These are phyloP conservation scores for Pichia kudriavzevii DNA, from an alignment of 1,139 yeast genomes.

Conservation along the genomic window DNA sequence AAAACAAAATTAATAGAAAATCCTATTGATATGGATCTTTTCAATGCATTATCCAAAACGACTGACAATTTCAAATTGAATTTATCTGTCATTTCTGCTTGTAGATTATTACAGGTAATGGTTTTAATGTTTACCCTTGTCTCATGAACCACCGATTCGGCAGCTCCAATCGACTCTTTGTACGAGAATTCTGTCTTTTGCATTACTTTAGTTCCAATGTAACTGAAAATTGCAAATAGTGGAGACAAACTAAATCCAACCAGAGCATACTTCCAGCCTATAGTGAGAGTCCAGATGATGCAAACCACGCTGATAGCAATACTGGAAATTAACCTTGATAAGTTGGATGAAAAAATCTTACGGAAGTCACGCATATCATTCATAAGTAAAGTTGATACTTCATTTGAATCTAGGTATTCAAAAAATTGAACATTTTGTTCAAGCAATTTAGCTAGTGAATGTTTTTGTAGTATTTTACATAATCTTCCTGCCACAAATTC, in stretches of 20 bases:
- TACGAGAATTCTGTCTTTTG: slow-evolving; percentile 52
- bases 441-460: slow-evolving; percentile 41
- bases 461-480: slow-evolving; percentile 49
- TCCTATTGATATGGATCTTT: slow-evolving; percentile 51
- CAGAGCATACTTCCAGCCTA: slow-evolving; percentile 84
- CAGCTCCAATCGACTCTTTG: slow-evolving; percentile 45
- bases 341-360: slow-evolving; percentile 50
- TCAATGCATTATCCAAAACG: slow-evolving; percentile 32
- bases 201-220: slow-evolving; percentile 44
- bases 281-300: slow-evolving; percentile 62
- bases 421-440: slow-evolving; percentile 54
- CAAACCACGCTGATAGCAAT: slow-evolving; percentile 52
- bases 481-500: slow-evolving; percentile 62
- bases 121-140: slow-evolving; percentile 55
- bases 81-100: slow-evolving; percentile 36
- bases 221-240: slow-evolving; percentile 43
- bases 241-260: slow-evolving; percentile 77
- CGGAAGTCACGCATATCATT: slow-evolving; percentile 79
- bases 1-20: slow-evolving; percentile 49
- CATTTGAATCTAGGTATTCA: slow-evolving; percentile 40
- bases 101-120: slow-evolving; percentile 49
- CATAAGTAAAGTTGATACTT: slow-evolving; percentile 59
- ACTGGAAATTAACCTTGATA: slow-evolving; percentile 48
- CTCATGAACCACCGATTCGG: slow-evolving; percentile 54
- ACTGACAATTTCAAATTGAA: slow-evolving; percentile 30